A percentile compares a stretch with the other conserved stretches of the same genome.
Evolutionary conservation across 139 green algal species (phyloP).

Genomic region (Chlorella sp.): DNA sequence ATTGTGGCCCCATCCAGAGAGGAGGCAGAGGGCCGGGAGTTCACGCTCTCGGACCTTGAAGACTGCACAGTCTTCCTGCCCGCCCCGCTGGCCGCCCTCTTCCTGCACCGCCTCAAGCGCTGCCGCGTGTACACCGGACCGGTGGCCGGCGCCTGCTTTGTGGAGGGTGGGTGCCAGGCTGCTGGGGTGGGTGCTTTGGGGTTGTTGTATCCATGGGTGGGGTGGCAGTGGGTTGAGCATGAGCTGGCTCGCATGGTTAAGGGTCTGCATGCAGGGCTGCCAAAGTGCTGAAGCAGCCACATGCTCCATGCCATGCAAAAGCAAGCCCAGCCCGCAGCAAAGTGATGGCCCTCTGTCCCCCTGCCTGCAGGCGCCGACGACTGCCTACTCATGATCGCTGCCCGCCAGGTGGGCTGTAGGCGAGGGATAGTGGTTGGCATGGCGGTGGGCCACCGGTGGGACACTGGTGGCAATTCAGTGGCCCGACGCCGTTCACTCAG

Average conservation of each 20-base stretch:
- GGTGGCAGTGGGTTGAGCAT: background rate
- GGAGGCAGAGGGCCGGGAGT: slow-evolving; percentile 26
- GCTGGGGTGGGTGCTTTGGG: background rate
- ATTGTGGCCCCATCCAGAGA: background rate
- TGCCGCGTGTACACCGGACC: slow-evolving; percentile 66
- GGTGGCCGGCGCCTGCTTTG: slow-evolving; percentile 70
- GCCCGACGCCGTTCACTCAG: too few species aligned
- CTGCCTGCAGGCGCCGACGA: slow-evolving; percentile 3
- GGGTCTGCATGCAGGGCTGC: background rate
- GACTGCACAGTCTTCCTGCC: slow-evolving; percentile 70
- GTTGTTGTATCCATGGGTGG: background rate
- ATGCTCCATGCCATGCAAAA: too few species aligned
- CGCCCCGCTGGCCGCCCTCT: slow-evolving; percentile 64
- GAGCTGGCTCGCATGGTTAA: too few species aligned
- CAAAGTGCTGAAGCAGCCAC: too few species aligned
- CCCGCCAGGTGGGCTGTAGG: slow-evolving; percentile 1
- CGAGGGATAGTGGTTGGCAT: background rate
- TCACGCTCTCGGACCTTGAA: slow-evolving; percentile 42
- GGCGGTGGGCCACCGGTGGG: too few species aligned
- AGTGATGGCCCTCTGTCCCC: background rate
- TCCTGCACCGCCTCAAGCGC: slow-evolving; percentile 52
- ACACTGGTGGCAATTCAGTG: too few species aligned
- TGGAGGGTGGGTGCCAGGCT: slow-evolving; percentile 42
- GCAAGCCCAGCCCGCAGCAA: too few species aligned
- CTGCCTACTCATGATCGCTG: slow-evolving; percentile 23